Conservation (phyloP, 306 rosid genomes). For the Ormosia emarginata region DNA sequence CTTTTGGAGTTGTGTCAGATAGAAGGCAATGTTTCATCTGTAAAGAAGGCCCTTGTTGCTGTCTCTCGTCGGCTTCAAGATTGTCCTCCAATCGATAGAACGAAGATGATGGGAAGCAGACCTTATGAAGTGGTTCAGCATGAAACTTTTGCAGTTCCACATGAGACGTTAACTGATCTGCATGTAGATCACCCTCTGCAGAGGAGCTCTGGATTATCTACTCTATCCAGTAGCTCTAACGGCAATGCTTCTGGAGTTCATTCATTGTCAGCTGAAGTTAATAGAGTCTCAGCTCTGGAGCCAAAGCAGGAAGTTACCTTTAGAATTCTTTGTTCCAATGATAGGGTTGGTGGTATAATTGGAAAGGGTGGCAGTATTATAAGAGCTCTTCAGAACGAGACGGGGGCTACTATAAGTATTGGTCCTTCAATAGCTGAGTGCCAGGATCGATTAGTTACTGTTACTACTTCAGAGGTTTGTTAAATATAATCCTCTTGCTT, state of each 20-base stretch:
- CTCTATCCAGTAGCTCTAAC: conserved; percentile 43
- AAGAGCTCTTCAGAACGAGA: conserved; percentile 68
- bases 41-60: conserved; percentile 81
- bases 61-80: conserved; percentile 73
- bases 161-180: conserved; percentile 33
- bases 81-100: conserved; percentile 51
- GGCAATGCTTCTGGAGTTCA: conserved; percentile 45
- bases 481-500: conserved; percentile 8
- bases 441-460: conserved; percentile 67
- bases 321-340: conserved; percentile 62
- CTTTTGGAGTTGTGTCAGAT: conserved; percentile 51
- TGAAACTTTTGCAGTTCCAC: conserved; percentile 27
- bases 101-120: conserved; percentile 50
- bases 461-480: conserved; percentile 84
- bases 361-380: conserved; percentile 83
- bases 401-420: conserved; percentile 74
- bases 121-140: conserved; percentile 47
- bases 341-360: conserved; percentile 76
- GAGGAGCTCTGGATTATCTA: conserved; percentile 36
- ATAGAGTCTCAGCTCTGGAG: conserved; percentile 42
- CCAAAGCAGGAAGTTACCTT: conserved; percentile 60
- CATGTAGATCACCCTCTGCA: conserved; percentile 43
- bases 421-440: conserved; percentile 59
- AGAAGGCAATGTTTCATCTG: conserved; percentile 71
- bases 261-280: conserved; percentile 48